Base-by-base conservation (phyloP, 768 basidiomycete genomes). In the Leucosporidium scottii region DNA sequence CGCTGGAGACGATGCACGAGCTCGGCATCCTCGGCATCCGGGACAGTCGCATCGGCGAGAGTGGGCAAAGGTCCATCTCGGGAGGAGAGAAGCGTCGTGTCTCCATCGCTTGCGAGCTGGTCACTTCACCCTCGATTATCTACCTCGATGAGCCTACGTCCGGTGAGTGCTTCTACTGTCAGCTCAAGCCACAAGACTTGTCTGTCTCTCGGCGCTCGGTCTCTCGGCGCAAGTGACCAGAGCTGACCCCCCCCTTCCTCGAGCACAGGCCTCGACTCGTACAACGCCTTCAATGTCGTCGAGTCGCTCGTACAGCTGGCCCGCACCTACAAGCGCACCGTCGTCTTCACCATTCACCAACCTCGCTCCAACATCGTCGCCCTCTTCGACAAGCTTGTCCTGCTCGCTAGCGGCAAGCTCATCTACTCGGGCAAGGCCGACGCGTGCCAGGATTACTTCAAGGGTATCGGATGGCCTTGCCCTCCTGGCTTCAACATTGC, bases 81-180 rank as follows among this genome's bases (percentile, higher is more conserved):
- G 96, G 96, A 56, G 96, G 96, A 21, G 96, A 99, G 81, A 98
- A 98, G 80, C 85, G 96, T 44, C 83, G 96, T 6, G 96, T 98
- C 2, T 91, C 89, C 0, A 98, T 99, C 71, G 96, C 96, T 50
- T 99, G 96, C 77, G 96, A 99, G 79, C 82, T 99, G 30, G 96
- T 99, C 47, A 99, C 94, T 1, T 91, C 90, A 54, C 96, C 96
- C 20, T 93, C 91, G 0, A 93, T 99, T 59, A 78, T 99, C 44
- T 94, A 97, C 82, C 82, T 98, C 63, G 96, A 99, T 74, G 96
- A 99, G 75, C 96, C 96, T 10, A 99, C 96, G 0, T 93, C 91
- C 61, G 93, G 90, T 89, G 71, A 67, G 86, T 80, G n/a, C n/a
- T n/a, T n/a, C n/a, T n/a, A n/a, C n/a, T n/a, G n/a, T n/a, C n/a